Conservation (phyloP, 2,329 filamentous ascomycete species). For the Intubia oerlemansii region DNA sequence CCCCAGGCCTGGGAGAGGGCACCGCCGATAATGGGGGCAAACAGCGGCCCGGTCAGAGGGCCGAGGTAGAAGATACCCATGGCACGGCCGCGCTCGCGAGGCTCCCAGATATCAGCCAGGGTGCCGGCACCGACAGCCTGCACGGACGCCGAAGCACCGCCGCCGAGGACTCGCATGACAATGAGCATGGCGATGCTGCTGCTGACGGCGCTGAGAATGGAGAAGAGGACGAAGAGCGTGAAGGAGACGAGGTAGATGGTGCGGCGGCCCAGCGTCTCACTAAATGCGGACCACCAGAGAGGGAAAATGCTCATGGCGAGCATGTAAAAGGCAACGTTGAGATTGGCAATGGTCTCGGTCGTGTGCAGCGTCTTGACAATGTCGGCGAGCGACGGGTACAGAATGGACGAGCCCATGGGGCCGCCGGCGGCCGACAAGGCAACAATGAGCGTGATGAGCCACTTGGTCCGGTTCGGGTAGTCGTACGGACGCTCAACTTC, state of each 20-base stretch:
- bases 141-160: slow-evolving; percentile 59
- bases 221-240: slow-evolving; percentile 48
- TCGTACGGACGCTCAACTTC: slow-evolving; percentile 60
- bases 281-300: slow-evolving; percentile 72
- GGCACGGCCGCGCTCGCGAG: slow-evolving; percentile 49
- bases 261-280: slow-evolving; percentile 49
- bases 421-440: slow-evolving; percentile 57
- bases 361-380: slow-evolving; percentile 41
- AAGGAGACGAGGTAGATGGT: slow-evolving; percentile 66
- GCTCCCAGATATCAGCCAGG: slow-evolving; percentile 63
- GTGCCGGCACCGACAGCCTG: slow-evolving; percentile 71
- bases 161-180: slow-evolving; percentile 50
- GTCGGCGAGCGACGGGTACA: slow-evolving; percentile 51
- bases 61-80: slow-evolving; percentile 73
- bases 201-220: slow-evolving; percentile 45
- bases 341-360: slow-evolving; percentile 44
- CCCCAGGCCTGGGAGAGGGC: slow-evolving; percentile 44
- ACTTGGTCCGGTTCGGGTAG: slow-evolving; percentile 57
- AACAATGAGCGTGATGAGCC: slow-evolving; percentile 61
- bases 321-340: slow-evolving; percentile 66
- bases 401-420: slow-evolving; percentile 67
- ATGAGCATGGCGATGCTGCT: slow-evolving; percentile 53
- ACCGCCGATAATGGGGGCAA: slow-evolving; percentile 60
- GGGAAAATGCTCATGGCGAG: slow-evolving; percentile 67
- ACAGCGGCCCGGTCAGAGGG: slow-evolving; percentile 50